These are phyloP conservation scores for Serendipita indica DNA, from an alignment of 768 basidiomycete genomes.

Conservation along the genomic window DNA sequence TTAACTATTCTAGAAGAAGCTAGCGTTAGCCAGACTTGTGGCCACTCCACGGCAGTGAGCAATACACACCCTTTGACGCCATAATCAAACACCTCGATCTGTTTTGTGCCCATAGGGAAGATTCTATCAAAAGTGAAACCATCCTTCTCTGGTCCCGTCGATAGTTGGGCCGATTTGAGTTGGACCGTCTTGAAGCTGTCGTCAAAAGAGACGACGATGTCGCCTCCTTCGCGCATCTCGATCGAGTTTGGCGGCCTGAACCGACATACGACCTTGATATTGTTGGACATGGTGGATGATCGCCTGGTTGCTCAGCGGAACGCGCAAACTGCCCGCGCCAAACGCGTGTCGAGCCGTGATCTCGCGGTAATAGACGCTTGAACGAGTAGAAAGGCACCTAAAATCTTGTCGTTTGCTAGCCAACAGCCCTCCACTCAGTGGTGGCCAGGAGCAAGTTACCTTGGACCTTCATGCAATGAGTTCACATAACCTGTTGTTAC, in stretches of 20 bases:
- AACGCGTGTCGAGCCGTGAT: no score
- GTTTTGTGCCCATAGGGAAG: slow-evolving; percentile 82
- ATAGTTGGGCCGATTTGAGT: slow-evolving; percentile 52
- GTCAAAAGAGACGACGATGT: slow-evolving; percentile 79
- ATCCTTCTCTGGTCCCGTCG: slow-evolving; percentile 83
- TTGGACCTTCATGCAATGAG: neutral
- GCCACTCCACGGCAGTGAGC: neutral
- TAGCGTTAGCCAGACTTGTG: slow-evolving; percentile 72
- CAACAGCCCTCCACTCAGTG: neutral
- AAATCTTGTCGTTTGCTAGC: neutral
- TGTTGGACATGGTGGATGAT: slow-evolving; percentile 37
- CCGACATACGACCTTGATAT: slow-evolving; percentile 99
- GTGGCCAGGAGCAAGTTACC: neutral
- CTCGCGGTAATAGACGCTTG: no score
- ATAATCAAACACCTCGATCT: slow-evolving; percentile 94
- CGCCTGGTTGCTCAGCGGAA: no score
- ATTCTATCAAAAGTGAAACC: slow-evolving; percentile 97
- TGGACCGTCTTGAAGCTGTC: slow-evolving; percentile 74
- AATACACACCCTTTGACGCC: slow-evolving; percentile 83
- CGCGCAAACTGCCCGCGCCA: no score
- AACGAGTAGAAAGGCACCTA: no score
- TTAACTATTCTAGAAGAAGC: slow-evolving; percentile 7
- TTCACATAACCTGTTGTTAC: slow-evolving; percentile 61
- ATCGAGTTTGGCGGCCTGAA: slow-evolving; percentile 93
- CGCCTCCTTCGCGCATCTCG: slow-evolving; percentile 74